These are phyloP conservation scores for Trypanosoma scelopori DNA, from an alignment of 208 protist species.

Conservation along the genomic window DNA sequence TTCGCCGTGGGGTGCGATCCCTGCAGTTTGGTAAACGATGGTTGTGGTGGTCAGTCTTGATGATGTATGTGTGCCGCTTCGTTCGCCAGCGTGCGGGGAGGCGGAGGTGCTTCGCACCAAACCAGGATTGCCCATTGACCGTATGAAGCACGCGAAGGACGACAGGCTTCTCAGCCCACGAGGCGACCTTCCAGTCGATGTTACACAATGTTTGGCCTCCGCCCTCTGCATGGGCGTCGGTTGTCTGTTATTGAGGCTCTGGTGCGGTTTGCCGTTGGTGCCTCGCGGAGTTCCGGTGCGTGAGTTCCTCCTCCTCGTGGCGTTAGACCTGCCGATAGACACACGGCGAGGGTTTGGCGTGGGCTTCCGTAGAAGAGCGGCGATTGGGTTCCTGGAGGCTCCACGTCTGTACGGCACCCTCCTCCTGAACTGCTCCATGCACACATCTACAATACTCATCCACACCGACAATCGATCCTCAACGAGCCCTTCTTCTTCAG, in stretches of 20 bases:
- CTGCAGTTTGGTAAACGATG: background rate
- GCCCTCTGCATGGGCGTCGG: too few species aligned
- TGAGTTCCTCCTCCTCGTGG: background rate
- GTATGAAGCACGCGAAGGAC: background rate
- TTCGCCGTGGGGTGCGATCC: background rate
- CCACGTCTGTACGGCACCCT: conserved; percentile 6
- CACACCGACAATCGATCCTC: conserved; percentile 33
- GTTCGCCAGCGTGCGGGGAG: conserved; percentile 3
- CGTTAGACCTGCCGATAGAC: conserved; percentile 1
- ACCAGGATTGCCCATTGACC: background rate
- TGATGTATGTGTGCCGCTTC: background rate
- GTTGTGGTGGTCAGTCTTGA: background rate
- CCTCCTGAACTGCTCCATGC: conserved; percentile 24
- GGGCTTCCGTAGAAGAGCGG: conserved; percentile 39
- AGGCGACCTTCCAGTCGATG: conserved; percentile 5
- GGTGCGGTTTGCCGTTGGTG: background rate
- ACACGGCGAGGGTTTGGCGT: conserved; percentile 31
- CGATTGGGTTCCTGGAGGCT: conserved; percentile 32
- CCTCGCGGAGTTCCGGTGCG: conserved; percentile 1
- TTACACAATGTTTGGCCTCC: background rate
- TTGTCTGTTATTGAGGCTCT: conserved; percentile 6
- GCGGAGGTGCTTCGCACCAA: background rate
- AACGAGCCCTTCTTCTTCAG: conserved; percentile 30
- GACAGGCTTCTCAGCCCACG: background rate
- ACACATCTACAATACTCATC: conserved; percentile 34